Evolutionary conservation across 2,329 filamentous ascomycete genomes (phyloP).

Genomic region (Colletotrichum tabaci): DNA sequence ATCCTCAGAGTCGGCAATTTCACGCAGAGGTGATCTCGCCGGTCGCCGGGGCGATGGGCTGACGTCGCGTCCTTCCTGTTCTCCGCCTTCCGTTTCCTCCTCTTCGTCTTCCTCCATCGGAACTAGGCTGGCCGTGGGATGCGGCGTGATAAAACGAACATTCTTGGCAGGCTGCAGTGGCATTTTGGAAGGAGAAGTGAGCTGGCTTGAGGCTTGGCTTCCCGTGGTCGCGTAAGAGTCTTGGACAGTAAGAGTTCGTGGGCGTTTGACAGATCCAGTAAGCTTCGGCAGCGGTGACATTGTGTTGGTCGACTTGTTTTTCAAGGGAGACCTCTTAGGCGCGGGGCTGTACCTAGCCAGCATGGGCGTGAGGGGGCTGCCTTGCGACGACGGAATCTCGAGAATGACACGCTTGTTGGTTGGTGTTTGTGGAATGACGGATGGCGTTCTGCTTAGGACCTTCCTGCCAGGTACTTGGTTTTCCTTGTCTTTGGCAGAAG

Average conservation of each 20-base stretch:
- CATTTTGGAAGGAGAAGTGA: slow-evolving; percentile 39
- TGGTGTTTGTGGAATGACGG: slow-evolving; percentile 61
- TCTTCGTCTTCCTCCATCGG: slow-evolving; percentile 29
- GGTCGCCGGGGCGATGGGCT: slow-evolving; percentile 34
- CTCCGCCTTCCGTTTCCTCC: slow-evolving; percentile 28
- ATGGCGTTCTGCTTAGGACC: slow-evolving; percentile 49
- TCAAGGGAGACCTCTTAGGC: slow-evolving; percentile 55
- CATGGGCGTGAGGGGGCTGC: slow-evolving; percentile 59
- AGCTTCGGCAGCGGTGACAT: slow-evolving; percentile 34
- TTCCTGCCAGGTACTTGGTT: slow-evolving; percentile 36
- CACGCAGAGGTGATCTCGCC: slow-evolving; percentile 43
- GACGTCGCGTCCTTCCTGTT: slow-evolving; percentile 10
- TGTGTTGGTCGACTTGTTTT: slow-evolving; percentile 52
- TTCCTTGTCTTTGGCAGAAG: slow-evolving; percentile 57
- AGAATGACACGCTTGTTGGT: slow-evolving; percentile 49
- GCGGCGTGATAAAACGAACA: slow-evolving; percentile 41
- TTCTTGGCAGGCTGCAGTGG: slow-evolving; percentile 45
- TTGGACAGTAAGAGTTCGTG: slow-evolving; percentile 57
- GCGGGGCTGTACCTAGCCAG: slow-evolving; percentile 56
- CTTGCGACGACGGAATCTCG: slow-evolving; percentile 63
- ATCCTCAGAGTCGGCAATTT: slow-evolving; percentile 68
- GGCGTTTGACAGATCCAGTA: slow-evolving; percentile 44
- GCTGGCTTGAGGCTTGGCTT: slow-evolving; percentile 35
- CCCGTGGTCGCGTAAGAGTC: slow-evolving; percentile 60
- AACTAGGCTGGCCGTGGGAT: slow-evolving; percentile 33